phyloP scores from a whole-genome alignment of 306 rosid species.

The Prunus persica region Prunus_persica_NCBIv2 NC_034010.1:19077501-19078000 shows the following conservation, averaged over 20 bases:
- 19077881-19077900: constrained; percentile 66
- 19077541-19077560: not conserved
- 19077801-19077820: constrained; percentile 70
- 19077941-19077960: not conserved
- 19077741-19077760: constrained; percentile 98
- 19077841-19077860: constrained; percentile 78
- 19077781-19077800: constrained; percentile 75
- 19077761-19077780: constrained; percentile 82
- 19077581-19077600: not conserved
- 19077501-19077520: not conserved
- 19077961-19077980: not conserved
- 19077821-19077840: constrained; percentile 81
- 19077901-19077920: constrained; percentile 43
- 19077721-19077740: not conserved
- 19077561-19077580: not conserved
- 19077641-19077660: not conserved
- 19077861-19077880: constrained; percentile 85
- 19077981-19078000: constrained; percentile 7
- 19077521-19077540: not conserved
- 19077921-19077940: not conserved
- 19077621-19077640: not conserved
- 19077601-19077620: not conserved
- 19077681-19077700: not conserved
- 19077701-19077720: not conserved
- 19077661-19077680: not conserved